Base-by-base conservation (phyloP, 23 red algal species). In the Gracilaria domingensis region DNA sequence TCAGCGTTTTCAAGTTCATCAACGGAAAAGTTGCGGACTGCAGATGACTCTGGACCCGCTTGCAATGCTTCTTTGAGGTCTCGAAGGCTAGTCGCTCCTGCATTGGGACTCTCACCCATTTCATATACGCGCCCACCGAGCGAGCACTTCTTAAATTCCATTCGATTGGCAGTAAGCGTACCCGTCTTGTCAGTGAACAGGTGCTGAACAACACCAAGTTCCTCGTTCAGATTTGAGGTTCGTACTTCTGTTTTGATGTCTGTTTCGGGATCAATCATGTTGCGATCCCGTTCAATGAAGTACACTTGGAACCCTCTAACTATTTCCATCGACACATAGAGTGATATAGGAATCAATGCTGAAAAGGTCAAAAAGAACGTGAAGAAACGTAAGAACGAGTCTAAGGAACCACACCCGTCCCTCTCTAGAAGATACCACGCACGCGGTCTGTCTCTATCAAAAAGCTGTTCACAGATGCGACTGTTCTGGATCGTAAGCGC, bases 161-260 rank as follows among this genome's bases (percentile, higher is more conserved):
- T 98, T 40, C 86, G 80, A 85, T 98, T 98, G 45, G 91, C 82
- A 3, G 96, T 98, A 37, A 98, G 88, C 2, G 96, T 98, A 29
- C 96, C 96, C 23, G 96, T 98, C 79, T 98, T 98, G 79, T 98
- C 96, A 17, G 90, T 88, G 37, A 98, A 95, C 29, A 98, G 40
- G 81, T 98, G 88, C 23, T 84, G 75, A 42, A 98, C 81, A 37
- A 93, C 78, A 26, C 96, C 96, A 30, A 95, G 88, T 81, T 98
- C 96, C 54, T 95, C 94, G 42, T 98, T 95, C 2, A 98, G 89
- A 65, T 93, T 94, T 32, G 96, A 95, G 25, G 93, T 95, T 32
- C 96, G 84, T 24, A 95, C 93, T 45, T 93, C 83, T 0, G 92
- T 88, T 42, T 91, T 90, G 49, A 92, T 90, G 16, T 60, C 62